Evolutionary conservation across 2,329 filamentous ascomycete species (phyloP).

Genomic region (Basipetospora sp.): DNA sequence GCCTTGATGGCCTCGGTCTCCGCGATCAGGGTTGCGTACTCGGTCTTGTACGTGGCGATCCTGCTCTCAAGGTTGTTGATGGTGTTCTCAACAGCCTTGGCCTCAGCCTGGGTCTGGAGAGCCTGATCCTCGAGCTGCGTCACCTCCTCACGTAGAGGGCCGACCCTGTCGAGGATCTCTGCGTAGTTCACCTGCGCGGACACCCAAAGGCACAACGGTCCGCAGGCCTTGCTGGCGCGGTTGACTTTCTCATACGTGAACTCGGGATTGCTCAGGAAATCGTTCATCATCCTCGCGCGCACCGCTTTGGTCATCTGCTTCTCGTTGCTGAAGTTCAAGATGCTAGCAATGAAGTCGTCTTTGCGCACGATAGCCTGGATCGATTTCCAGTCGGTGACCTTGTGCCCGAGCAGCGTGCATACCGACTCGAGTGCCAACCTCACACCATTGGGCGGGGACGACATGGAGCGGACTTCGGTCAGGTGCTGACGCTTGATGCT

Average conservation of each 20-base stretch:
- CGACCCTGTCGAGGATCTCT: conserved; percentile 89
- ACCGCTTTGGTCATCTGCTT: conserved; percentile 76
- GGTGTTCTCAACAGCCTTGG: conserved; percentile 77
- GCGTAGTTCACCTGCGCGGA: conserved; percentile 93
- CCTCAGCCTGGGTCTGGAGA: conserved; percentile 82
- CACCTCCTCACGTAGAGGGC: conserved; percentile 82
- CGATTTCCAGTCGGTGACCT: conserved; percentile 77
- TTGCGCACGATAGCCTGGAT: conserved; percentile 77
- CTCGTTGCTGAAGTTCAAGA: conserved; percentile 93
- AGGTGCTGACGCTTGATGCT: conserved; percentile 97
- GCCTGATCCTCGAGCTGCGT: conserved; percentile 73
- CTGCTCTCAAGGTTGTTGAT: conserved; percentile 74
- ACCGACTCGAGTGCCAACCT: conserved; percentile 90
- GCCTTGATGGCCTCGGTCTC: conserved; percentile 94
- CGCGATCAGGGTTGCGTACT: conserved; percentile 90
- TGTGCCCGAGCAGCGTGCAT: conserved; percentile 84
- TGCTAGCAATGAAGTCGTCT: conserved; percentile 95
- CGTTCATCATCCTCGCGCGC: conserved; percentile 77
- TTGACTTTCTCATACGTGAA: conserved; percentile 96
- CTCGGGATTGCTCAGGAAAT: conserved; percentile 82
- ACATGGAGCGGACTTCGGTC: conserved; percentile 95
- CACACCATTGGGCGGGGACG: conserved; percentile 78
- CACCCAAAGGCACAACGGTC: conserved; percentile 93
- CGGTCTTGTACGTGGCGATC: conserved; percentile 87
- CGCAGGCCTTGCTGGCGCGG: conserved; percentile 89